phyloP scores from a whole-genome alignment of 1,139 yeast genomes.

The Taiozyma sp. region DNA sequence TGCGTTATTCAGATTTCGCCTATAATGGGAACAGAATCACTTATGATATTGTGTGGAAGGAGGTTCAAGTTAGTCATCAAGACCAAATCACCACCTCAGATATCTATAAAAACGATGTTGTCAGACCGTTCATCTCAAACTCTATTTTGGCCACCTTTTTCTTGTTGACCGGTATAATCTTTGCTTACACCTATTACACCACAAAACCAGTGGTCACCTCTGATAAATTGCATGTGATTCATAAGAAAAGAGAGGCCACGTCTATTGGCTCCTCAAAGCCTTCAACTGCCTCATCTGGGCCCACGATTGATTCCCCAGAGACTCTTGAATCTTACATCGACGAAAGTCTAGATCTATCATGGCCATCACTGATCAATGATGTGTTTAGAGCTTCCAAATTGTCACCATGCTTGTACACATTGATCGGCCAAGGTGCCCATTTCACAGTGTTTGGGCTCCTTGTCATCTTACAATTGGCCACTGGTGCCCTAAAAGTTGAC shows the following conservation, averaged over 20 bases:
- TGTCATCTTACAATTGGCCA: slow-evolving; percentile 6
- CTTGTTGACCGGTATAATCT: slow-evolving; percentile 18
- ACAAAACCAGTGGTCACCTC: slow-evolving; percentile 9
- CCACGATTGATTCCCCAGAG: not conserved
- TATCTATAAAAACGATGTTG: slow-evolving; percentile 21
- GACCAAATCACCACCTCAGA: slow-evolving; percentile 10
- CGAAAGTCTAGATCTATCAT: slow-evolving; percentile 20
- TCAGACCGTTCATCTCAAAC: slow-evolving; percentile 19
- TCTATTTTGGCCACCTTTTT: slow-evolving; percentile 17
- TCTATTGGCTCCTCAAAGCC: not conserved
- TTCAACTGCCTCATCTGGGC: not conserved
- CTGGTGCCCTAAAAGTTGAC: slow-evolving; percentile 15
- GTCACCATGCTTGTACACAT: slow-evolving; percentile 8
- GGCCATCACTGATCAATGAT: slow-evolving; percentile 21
- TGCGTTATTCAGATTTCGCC: slow-evolving; percentile 19
- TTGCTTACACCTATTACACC: slow-evolving; percentile 28
- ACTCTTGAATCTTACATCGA: slow-evolving; percentile 1
- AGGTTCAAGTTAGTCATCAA: slow-evolving; percentile 14
- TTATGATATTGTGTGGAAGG: slow-evolving; percentile 23
- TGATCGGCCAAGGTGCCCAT: slow-evolving; percentile 18
- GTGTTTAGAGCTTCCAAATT: slow-evolving; percentile 18
- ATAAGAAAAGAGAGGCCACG: slow-evolving; percentile 7
- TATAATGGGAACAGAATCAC: slow-evolving; percentile 23
- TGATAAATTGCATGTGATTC: slow-evolving; percentile 14
- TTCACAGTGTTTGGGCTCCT: slow-evolving; percentile 7